phyloP scores from a whole-genome alignment of 2,329 filamentous ascomycete species.

The Penicillium sclerotiorum region DNA sequence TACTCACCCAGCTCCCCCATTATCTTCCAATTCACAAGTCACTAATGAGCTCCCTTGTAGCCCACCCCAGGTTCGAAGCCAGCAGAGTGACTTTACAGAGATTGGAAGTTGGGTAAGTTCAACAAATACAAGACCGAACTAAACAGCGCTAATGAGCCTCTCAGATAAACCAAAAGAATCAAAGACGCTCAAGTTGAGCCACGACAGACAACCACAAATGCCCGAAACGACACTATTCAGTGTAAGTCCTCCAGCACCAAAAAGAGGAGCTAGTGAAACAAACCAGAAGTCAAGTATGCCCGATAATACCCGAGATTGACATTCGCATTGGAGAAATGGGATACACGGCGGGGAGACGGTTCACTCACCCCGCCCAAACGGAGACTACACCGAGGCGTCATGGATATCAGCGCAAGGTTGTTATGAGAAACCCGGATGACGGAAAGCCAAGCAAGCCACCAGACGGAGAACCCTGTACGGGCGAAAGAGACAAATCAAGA shows the following conservation, averaged over 20 bases:
- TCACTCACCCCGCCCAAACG: not conserved
- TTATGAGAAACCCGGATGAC: not conserved
- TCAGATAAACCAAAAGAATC: too few species aligned
- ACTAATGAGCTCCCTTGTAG: too few species aligned
- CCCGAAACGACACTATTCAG: too few species aligned
- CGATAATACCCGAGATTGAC: conserved; percentile 1
- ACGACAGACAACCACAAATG: too few species aligned
- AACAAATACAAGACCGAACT: not conserved
- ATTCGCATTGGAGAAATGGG: not conserved
- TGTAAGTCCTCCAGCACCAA: not conserved
- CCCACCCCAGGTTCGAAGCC: too few species aligned
- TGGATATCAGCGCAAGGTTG: too few species aligned
- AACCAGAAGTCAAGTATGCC: not conserved
- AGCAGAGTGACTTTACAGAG: too few species aligned
- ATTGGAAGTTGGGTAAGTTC: not conserved
- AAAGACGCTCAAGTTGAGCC: too few species aligned
- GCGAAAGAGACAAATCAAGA: not conserved
- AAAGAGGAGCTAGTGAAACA: not conserved
- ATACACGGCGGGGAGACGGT: not conserved
- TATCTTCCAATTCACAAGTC: too few species aligned
- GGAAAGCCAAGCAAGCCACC: not conserved
- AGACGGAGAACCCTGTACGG: not conserved
- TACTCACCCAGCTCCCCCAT: too few species aligned
- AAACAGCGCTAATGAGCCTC: not conserved
- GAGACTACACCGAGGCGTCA: not conserved